Evolutionary conservation across 192 early-diverging fungal species (phyloP).

Genomic region (Gaertneriomyces sp.): DNA sequence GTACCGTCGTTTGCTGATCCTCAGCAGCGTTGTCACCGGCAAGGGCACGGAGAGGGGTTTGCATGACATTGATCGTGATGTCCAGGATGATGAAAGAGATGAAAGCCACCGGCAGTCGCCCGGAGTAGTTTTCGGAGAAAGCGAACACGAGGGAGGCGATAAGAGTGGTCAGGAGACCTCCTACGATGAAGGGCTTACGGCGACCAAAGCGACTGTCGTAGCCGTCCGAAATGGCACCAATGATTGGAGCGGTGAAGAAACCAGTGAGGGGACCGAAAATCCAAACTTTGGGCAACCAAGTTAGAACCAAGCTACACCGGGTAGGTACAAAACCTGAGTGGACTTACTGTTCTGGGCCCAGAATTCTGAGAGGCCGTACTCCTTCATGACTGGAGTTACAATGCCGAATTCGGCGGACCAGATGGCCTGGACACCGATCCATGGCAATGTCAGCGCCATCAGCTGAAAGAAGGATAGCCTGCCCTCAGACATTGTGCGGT

Average conservation of each 20-base stretch:
- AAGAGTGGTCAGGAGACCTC: slow-evolving; percentile 2
- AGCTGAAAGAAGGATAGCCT: slow-evolving; percentile 2
- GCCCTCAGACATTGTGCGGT: neutral
- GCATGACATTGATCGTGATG: slow-evolving; percentile 10
- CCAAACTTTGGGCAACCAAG: slow-evolving; percentile 3
- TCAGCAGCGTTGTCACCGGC: slow-evolving; percentile 13
- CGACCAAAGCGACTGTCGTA: neutral
- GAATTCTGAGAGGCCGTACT: neutral
- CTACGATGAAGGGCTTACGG: slow-evolving; percentile 2
- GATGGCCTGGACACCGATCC: slow-evolving; percentile 11
- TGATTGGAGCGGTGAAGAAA: slow-evolving; percentile 7
- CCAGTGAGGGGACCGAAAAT: slow-evolving; percentile 9
- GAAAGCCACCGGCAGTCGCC: neutral
- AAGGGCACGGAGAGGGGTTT: slow-evolving; percentile 1
- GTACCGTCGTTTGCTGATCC: slow-evolving; percentile 9
- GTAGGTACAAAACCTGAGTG: neutral
- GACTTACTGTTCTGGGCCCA: slow-evolving; percentile 3
- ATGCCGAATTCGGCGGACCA: slow-evolving; percentile 8
- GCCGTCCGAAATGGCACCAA: slow-evolving; percentile 5
- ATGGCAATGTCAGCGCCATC: neutral
- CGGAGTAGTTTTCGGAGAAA: neutral
- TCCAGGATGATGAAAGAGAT: slow-evolving; percentile 9
- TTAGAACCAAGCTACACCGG: neutral
- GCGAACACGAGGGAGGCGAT: slow-evolving; percentile 1
- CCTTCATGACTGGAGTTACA: neutral